Evolutionary conservation across 1,139 yeast genomes (phyloP).

Genomic region (Tardiomyces depauwii): DNA sequence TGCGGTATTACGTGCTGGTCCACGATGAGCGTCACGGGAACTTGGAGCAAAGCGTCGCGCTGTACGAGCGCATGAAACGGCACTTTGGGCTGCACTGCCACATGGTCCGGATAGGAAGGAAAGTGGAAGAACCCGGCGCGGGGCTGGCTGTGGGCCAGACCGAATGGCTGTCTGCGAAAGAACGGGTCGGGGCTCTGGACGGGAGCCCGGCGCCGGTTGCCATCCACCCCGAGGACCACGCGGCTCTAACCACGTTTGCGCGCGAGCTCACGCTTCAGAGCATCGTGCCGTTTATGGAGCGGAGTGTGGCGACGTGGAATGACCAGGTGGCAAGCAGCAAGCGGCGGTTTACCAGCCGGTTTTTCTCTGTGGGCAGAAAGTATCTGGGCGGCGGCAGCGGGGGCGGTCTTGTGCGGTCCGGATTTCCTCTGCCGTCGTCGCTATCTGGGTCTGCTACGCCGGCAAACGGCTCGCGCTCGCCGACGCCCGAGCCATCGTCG

Average conservation of each 20-base stretch:
- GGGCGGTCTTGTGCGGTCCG: neutral
- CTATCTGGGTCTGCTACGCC: neutral
- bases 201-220: neutral
- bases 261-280: slow-evolving; percentile 45
- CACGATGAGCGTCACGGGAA: slow-evolving; percentile 28
- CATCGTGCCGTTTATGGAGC: slow-evolving; percentile 71
- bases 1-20: slow-evolving; percentile 27
- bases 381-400: slow-evolving; percentile 26
- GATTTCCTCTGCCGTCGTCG: neutral
- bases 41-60: slow-evolving; percentile 19
- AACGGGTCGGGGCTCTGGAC: neutral
- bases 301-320: slow-evolving; percentile 64
- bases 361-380: slow-evolving; percentile 57
- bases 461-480: slow-evolving; percentile 5
- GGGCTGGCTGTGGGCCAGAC: neutral
- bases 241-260: slow-evolving; percentile 33
- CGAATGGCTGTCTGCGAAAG: neutral
- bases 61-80: slow-evolving; percentile 26
- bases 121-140: slow-evolving; percentile 1
- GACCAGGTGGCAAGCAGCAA: slow-evolving; percentile 61
- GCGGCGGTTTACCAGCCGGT: slow-evolving; percentile 59
- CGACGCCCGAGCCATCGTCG: slow-evolving; percentile 10
- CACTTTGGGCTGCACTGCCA: slow-evolving; percentile 27
- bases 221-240: slow-evolving; percentile 30
- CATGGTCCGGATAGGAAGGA: slow-evolving; percentile 16